Percentiles rank a stretch among this genome's conserved stretches.
Conservation (phyloP, 192 early-diverging fungal species). For the Diversispora epigaea region DNA sequence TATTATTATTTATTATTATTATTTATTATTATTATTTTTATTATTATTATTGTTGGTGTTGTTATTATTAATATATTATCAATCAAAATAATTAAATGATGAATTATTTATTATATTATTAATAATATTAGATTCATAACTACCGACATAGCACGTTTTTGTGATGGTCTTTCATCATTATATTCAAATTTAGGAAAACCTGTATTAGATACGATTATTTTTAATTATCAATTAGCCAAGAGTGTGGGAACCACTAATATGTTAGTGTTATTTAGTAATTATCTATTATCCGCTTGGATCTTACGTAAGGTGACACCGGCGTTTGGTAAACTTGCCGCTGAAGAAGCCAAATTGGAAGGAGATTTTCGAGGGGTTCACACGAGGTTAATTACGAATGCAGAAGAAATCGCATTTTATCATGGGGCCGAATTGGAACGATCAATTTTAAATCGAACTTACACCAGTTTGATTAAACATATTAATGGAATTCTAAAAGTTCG, state of each 20-base stretch:
- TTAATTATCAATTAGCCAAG: conserved; percentile 87
- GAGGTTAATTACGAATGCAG: conserved; percentile 93
- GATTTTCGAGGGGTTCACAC: conserved; percentile 93
- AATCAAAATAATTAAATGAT: neutral
- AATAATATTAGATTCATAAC: conserved; percentile 58
- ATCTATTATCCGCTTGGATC: conserved; percentile 75
- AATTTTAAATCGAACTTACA: conserved; percentile 76
- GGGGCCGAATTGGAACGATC: conserved; percentile 86
- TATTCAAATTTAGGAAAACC: conserved; percentile 98
- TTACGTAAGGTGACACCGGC: conserved; percentile 85
- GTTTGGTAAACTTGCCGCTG: conserved; percentile 90
- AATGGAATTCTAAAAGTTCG: conserved; percentile 82
- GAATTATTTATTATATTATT: neutral
- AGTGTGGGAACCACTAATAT: conserved; percentile 83
- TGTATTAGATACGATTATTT: conserved; percentile 88
- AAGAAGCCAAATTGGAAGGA: conserved; percentile 89
- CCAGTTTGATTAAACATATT: conserved; percentile 78
- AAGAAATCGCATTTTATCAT: conserved; percentile 92
- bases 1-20: neutral
- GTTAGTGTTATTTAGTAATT: conserved; percentile 76
- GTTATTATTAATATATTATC: too few relatives aligned
- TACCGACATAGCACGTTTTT: conserved; percentile 90
- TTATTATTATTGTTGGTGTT: too few relatives aligned
- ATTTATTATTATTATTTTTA: neutral
- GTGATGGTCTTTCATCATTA: conserved; percentile 80